These are phyloP conservation scores for Auricularia sp. DNA, from an alignment of 768 basidiomycete species.

Conservation along the genomic window DNA sequence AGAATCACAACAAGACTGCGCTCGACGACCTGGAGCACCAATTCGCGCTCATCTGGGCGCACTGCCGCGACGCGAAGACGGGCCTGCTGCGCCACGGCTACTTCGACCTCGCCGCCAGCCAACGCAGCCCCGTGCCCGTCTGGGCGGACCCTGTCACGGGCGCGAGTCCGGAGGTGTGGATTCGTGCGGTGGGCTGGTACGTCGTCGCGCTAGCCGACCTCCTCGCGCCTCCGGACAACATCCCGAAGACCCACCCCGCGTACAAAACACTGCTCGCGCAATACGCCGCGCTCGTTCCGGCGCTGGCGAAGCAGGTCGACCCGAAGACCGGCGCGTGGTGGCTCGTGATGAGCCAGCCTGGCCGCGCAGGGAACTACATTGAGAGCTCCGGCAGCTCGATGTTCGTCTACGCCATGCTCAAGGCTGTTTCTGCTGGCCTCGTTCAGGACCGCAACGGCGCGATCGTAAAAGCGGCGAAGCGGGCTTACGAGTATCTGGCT, in stretches of 20 bases:
- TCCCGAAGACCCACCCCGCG: slow-evolving; percentile 24
- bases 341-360: slow-evolving; percentile 42
- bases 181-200: slow-evolving; percentile 16
- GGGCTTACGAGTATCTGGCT: slow-evolving; percentile 34
- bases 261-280: slow-evolving; percentile 24
- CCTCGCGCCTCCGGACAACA: slow-evolving; percentile 22
- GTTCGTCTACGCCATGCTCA: slow-evolving; percentile 39
- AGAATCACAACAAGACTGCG: slow-evolving; percentile 28
- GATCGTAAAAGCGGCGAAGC: slow-evolving; percentile 28
- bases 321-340: slow-evolving; percentile 35
- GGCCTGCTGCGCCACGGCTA: slow-evolving; percentile 42
- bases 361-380: slow-evolving; percentile 36
- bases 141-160: slow-evolving; percentile 40
- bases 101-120: slow-evolving; percentile 30
- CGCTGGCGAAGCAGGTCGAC: slow-evolving; percentile 31
- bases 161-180: slow-evolving; percentile 41
- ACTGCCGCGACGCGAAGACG: slow-evolving; percentile 30
- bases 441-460: slow-evolving; percentile 30
- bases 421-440: slow-evolving; percentile 34
- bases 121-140: slow-evolving; percentile 9
- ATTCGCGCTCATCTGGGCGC: slow-evolving; percentile 34
- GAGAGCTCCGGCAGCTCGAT: slow-evolving; percentile 39
- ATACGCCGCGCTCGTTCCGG: slow-evolving; percentile 27
- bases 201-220: slow-evolving; percentile 40
- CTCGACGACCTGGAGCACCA: slow-evolving; percentile 34